Evolutionary conservation across 768 basidiomycete genomes (phyloP).

Genomic region (Coprinopsis cinerea): DNA sequence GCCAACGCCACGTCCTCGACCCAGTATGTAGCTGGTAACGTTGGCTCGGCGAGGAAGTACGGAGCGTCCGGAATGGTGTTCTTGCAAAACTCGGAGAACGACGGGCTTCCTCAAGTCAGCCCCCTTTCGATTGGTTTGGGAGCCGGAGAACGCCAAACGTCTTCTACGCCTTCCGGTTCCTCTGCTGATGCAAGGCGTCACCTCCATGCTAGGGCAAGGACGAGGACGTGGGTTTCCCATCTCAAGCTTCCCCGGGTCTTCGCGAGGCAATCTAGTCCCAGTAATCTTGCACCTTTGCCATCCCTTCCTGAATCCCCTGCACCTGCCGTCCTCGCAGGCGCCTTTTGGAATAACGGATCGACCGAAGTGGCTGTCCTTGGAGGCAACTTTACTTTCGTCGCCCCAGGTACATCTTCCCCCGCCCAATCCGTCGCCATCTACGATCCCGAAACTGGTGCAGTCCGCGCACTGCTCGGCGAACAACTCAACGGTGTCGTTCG

Average conservation of each 20-base stretch:
- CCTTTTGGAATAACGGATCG: constrained; percentile 82
- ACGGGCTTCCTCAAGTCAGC: constrained; percentile 48
- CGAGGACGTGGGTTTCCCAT: constrained; percentile 45
- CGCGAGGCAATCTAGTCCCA: constrained; percentile 41
- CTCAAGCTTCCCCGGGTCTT: constrained; percentile 39
- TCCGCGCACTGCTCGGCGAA: constrained; percentile 52
- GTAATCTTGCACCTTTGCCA: constrained; percentile 47
- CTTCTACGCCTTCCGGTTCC: constrained; percentile 23
- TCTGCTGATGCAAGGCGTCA: constrained; percentile 30
- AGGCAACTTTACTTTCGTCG: constrained; percentile 76
- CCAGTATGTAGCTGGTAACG: constrained; percentile 68
- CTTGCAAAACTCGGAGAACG: constrained; percentile 55
- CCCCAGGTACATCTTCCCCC: constrained; percentile 29
- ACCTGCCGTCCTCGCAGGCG: constrained; percentile 79
- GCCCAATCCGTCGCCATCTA: constrained; percentile 68
- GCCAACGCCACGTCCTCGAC: constrained; percentile 55
- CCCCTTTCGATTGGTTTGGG: constrained; percentile 58
- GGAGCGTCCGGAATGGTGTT: constrained; percentile 79
- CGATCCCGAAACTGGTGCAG: constrained; percentile 41
- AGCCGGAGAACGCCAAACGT: constrained; percentile 19
- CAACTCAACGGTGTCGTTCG: constrained; percentile 73
- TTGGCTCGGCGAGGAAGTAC: constrained; percentile 49
- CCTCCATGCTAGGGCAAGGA: constrained; percentile 27
- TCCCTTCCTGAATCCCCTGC: constrained; percentile 50
- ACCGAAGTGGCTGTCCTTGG: constrained; percentile 72